A percentile compares a stretch with the other conserved stretches of the same genome.
phyloP scores from a whole-genome alignment of 768 basidiomycete species.

The Boletus tomentosulus region DNA sequence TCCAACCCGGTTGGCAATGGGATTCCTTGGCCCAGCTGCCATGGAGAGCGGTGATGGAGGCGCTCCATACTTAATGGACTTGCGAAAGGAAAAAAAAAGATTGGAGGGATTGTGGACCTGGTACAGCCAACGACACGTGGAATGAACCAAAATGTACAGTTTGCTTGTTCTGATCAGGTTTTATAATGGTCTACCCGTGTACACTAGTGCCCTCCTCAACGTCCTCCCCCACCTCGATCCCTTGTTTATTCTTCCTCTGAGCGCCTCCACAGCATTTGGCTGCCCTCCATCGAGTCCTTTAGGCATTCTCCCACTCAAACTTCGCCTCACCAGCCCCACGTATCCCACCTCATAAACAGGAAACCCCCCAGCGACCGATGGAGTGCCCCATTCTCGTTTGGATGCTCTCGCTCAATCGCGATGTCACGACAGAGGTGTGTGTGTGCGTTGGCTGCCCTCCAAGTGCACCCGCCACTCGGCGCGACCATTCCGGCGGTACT shows the following conservation, averaged over 20 bases:
- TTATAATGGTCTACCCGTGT: constrained; percentile 25
- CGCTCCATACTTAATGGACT: background rate
- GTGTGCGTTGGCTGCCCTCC: background rate
- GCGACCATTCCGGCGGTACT: constrained; percentile 5
- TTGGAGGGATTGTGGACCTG: constrained; percentile 8
- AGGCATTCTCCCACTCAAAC: background rate
- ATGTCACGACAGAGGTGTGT: constrained; percentile 61
- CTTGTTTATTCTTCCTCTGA: background rate
- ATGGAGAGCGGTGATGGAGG: background rate
- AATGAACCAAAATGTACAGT: constrained; percentile 22
- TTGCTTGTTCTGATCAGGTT: constrained; percentile 24
- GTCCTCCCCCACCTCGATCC: too few relatives aligned
- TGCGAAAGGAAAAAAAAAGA: background rate
- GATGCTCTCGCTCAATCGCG: constrained; percentile 76
- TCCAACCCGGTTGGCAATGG: background rate
- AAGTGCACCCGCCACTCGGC: background rate
- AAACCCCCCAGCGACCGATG: constrained; percentile 20
- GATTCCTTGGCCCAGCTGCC: background rate
- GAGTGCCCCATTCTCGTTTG: constrained; percentile 73
- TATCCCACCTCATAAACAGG: constrained; percentile 3
- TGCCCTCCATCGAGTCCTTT: background rate
- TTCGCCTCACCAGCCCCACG: background rate
- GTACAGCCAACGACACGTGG: constrained; percentile 23
- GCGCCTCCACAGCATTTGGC: constrained; percentile 1
- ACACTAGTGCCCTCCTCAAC: constrained; percentile 1